A percentile compares a stretch with the other conserved stretches of the same genome.
Conservation (phyloP, 2,329 filamentous ascomycete species). For the Exophiala phaeomuriformis region DNA sequence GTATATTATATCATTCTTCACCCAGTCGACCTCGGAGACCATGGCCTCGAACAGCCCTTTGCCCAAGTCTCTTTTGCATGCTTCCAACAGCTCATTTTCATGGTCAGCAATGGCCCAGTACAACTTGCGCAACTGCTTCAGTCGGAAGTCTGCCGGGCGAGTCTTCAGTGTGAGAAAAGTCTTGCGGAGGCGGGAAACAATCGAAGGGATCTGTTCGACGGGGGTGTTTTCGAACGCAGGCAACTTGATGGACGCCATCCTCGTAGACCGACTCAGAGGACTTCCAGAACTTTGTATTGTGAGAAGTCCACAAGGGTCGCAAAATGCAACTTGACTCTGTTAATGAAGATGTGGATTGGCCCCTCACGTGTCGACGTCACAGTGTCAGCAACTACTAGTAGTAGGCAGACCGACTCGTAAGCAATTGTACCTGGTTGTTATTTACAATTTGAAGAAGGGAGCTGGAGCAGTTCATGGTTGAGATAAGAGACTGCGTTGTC, state of each 20-base stretch:
- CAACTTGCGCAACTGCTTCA: slow-evolving; percentile 81
- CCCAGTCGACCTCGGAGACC: slow-evolving; percentile 68
- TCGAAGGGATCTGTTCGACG: slow-evolving; percentile 57
- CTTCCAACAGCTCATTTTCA: slow-evolving; percentile 62
- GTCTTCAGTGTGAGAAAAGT: slow-evolving; percentile 77
- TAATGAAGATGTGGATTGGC: no score
- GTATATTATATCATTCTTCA: slow-evolving; percentile 73
- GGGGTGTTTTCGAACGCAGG: slow-evolving; percentile 54
- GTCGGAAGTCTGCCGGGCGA: slow-evolving; percentile 71
- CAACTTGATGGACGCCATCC: slow-evolving; percentile 33
- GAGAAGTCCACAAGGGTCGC: no score
- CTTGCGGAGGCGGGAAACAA: slow-evolving; percentile 54
- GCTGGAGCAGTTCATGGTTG: no score
- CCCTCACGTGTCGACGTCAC: no score
- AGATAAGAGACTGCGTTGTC: no score
- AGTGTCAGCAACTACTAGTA: no score
- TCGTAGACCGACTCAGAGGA: neutral
- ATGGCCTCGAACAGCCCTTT: slow-evolving; percentile 70
- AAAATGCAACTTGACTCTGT: no score
- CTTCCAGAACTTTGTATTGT: no score
- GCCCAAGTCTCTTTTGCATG: slow-evolving; percentile 67
- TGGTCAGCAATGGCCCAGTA: slow-evolving; percentile 89
- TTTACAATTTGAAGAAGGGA: no score
- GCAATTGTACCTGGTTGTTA: no score
- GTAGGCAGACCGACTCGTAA: no score